Base-by-base conservation (phyloP, 768 basidiomycete species). In the Suillus variegatus region DNA sequence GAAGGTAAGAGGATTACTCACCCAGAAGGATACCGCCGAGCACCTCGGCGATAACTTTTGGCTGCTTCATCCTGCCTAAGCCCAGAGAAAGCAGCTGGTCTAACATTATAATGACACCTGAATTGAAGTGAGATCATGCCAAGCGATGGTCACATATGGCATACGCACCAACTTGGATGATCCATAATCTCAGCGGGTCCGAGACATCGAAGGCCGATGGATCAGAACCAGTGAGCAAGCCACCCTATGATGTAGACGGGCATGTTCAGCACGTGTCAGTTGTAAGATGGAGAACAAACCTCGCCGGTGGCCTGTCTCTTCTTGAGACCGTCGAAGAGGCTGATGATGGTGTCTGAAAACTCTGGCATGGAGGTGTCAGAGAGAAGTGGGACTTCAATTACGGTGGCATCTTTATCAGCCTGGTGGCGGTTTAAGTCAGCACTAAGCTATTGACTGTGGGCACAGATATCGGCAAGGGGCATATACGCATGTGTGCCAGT, bases 11-110 rank as follows among this genome's bases (percentile, higher is more conserved):
- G 12, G 79, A 0, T 77, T 78, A 22, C 18, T 28, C 54, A 49
- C 95, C 95, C 13, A 98, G 84, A 25, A 98, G 71, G 68, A 99
- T 88, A 25, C 97, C 97, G 0, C 90, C 94, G 63, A 98, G 86
- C 65, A 97, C 91, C 75, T 98, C 96, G 49, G 95, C 88, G 61
- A 97, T 94, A 66, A 98, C 96, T n/a, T 89, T 83, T 2, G 97
- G 97, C 72, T 98, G 96, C 41, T 86, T 88, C 43, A 97, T 86
- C 63, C 83, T 88, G 9, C 80, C 75, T 25, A 97, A 81, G 60
- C 85, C 64, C 22, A 92, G 76, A 0, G 86, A 82, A 12, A 98
- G 86, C 6, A 91, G 65, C 72, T 95, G 92, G 44, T 88, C 87
- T 83, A 95, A 88, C 64, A 97, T 83, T 79, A 99, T 95, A 69